These are phyloP conservation scores for Uronychia setigera DNA, from an alignment of 73 alveolate species.

Conservation along the genomic window DNA sequence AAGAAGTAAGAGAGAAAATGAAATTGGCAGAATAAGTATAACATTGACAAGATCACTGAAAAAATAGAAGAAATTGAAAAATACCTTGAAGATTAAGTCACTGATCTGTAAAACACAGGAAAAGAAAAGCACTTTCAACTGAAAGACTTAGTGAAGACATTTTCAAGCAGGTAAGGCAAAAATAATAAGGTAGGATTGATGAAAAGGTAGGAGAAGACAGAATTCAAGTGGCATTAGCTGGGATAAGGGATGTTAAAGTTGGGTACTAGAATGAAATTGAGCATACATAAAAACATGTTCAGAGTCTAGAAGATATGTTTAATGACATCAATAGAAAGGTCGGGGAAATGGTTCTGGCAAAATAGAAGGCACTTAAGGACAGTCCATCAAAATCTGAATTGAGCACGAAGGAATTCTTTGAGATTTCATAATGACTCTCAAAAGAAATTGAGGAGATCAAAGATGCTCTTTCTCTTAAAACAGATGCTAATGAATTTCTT, in stretches of 20 bases:
- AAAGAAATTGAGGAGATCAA: constrained; percentile 11
- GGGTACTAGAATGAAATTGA: constrained; percentile 8
- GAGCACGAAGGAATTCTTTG: not conserved
- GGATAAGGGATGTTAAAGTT: not conserved
- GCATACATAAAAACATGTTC: not conserved
- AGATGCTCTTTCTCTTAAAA: not conserved
- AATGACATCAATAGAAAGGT: not conserved
- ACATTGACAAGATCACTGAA: not conserved
- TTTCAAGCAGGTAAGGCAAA: not conserved
- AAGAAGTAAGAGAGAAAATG: not conserved
- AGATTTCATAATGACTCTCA: not conserved
- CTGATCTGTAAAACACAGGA: not conserved
- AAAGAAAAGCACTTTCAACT: not conserved
- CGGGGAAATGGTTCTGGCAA: not conserved
- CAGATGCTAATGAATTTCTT: constrained; percentile 14
- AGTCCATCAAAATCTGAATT: not conserved
- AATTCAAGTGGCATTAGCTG: not conserved
- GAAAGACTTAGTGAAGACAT: not conserved
- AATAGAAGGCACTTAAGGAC: not conserved
- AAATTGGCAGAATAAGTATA: not conserved
- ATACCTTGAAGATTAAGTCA: not conserved
- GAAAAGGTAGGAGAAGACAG: constrained; percentile 7
- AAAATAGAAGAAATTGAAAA: constrained; percentile 1
- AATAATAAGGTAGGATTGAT: not conserved
- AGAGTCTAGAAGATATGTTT: not conserved